phyloP scores from a whole-genome alignment of 2,329 filamentous ascomycete genomes.

The Raffaelea albimanens region DNA sequence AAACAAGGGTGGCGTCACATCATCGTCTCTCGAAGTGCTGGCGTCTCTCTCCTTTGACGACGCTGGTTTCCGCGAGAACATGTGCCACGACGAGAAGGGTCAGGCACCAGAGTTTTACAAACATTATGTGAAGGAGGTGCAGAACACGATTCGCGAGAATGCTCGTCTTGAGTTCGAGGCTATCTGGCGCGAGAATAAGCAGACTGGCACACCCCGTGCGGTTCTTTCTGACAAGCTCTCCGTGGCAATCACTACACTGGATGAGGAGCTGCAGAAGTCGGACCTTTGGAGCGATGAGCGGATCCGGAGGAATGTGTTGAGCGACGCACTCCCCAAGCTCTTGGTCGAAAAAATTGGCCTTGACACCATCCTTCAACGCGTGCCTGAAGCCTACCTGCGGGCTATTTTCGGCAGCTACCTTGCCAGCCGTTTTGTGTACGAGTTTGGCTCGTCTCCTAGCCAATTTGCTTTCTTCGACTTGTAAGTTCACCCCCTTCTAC shows the following conservation, averaged over 20 bases:
- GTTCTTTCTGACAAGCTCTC: conserved; percentile 88
- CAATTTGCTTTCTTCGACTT: conserved; percentile 99
- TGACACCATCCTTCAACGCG: conserved; percentile 74
- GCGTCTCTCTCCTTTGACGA: conserved; percentile 94
- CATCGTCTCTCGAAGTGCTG: conserved; percentile 90
- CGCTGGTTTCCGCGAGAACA: conserved; percentile 76
- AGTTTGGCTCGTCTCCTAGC: conserved; percentile 84
- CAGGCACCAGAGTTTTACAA: conserved; percentile 84
- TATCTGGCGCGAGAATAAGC: conserved; percentile 89
- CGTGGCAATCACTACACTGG: conserved; percentile 86
- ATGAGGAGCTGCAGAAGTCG: conserved; percentile 91
- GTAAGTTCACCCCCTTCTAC: conserved; percentile 44
- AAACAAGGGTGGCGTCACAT: conserved; percentile 98
- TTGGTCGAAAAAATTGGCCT: conserved; percentile 85
- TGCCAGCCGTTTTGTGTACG: conserved; percentile 91
- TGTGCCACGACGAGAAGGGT: conserved; percentile 72
- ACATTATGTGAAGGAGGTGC: conserved; percentile 84
- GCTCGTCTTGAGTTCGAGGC: conserved; percentile 93
- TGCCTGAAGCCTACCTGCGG: conserved; percentile 84
- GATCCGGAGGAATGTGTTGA: conserved; percentile 68
- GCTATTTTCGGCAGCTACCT: conserved; percentile 95
- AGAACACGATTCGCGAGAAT: conserved; percentile 83
- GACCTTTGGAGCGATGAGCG: conserved; percentile 80
- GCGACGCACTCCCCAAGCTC: conserved; percentile 76
- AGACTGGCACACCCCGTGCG: conserved; percentile 69